A percentile compares a stretch with the other conserved stretches of the same genome.
These are phyloP conservation scores for Pichia sp. DNA, from an alignment of 1,139 yeast genomes.

Conservation along the genomic window DNA sequence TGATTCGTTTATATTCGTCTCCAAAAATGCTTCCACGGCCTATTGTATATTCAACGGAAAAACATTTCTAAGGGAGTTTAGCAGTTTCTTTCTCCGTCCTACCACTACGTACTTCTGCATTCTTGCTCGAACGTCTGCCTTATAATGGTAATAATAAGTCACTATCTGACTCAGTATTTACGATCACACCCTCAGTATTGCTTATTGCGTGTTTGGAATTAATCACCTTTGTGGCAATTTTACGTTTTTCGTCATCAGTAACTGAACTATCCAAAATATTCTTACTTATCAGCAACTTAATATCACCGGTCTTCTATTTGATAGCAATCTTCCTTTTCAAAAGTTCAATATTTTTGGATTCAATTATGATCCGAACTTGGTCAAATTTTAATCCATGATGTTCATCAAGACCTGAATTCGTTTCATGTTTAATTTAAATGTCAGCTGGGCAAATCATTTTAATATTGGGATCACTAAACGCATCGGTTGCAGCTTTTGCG, in stretches of 20 bases:
- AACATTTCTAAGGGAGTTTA: neutral
- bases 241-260: constrained; percentile 10
- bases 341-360: constrained; percentile 6
- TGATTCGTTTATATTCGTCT: constrained; percentile 5
- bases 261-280: constrained; percentile 10
- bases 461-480: constrained; percentile 41
- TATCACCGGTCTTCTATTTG: constrained; percentile 13
- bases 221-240: neutral
- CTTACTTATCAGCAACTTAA: constrained; percentile 12
- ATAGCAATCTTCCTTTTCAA: constrained; percentile 12
- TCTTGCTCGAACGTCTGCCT: neutral
- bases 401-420: constrained; percentile 12
- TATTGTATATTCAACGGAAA: constrained; percentile 10
- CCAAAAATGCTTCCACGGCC: constrained; percentile 17
- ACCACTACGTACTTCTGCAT: too few species aligned
- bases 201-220: constrained; percentile 4
- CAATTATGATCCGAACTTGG: constrained; percentile 6
- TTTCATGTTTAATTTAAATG: constrained; percentile 13
- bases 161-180: neutral
- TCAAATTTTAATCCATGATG: constrained; percentile 13
- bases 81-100: neutral
- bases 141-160: neutral
- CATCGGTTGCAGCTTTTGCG: constrained; percentile 62
- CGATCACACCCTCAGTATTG: constrained; percentile 6
- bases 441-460: constrained; percentile 13